Evolutionary conservation across 2,329 filamentous ascomycete species (phyloP), one percentile per base, ranked within the genome.

Genomic region (Myriosclerotinia curreyana): DNA sequence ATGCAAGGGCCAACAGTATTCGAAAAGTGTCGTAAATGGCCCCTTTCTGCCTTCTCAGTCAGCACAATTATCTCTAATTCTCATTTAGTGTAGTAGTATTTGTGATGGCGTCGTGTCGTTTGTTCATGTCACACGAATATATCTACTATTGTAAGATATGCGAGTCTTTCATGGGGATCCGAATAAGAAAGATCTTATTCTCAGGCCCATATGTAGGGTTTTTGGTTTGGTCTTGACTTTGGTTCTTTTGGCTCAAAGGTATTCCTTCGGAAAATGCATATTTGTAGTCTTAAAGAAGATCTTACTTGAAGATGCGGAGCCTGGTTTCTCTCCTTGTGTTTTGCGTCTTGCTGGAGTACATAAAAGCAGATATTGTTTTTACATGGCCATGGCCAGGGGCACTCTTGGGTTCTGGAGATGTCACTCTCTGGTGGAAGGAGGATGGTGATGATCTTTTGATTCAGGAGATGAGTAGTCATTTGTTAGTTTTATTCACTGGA

Each of bases 401-500:
- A 14, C 11, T 44, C 4, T 22, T 64, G 31, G 48, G 40, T 20
- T 60, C 55, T 7, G 62, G 62, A 20, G 48, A 60, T 28, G 49
- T 64, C 8, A 53, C 46, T 38, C 7, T 64, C 5, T 64, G 55
- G 54, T 64, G 55, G 62, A 54, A 53, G 28, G 62, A 64, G 44
- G 40, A 54, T 49, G 55, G 62, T 11, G 49, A 54, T 53, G 48
- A n/a, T 2, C 36, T 60, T 40, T 60, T 64, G 56, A 53, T 64
- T 31, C 34, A 34, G 28, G 40, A 60, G 22, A 60, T 53, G 38
- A n/a, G 15, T 48, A 60, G 36, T n/a, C 31, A 60, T 52, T 42
- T 64, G 48, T 60, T 64, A 28, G 54, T 53, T 40, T 53, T 64
- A 6, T 60, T 52, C 46, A 60, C 62, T 4, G 62, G 62, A 25